phyloP scores from a whole-genome alignment of 2,329 filamentous ascomycete genomes.

The Colletotrichum australisinense region DNA sequence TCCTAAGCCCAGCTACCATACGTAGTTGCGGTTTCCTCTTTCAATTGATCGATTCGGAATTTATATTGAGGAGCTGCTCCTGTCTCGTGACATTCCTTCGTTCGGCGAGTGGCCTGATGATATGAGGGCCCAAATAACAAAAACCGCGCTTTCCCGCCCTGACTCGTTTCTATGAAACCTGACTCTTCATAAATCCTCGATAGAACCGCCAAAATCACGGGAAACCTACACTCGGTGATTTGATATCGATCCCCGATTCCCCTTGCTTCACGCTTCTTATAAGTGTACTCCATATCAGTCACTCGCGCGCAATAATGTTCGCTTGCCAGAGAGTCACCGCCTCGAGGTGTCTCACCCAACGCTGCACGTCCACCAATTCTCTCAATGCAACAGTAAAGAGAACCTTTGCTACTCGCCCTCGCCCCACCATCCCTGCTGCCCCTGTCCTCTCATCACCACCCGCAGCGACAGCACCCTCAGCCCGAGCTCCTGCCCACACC shows the following conservation, averaged over 20 bases:
- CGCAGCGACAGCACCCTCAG: not conserved
- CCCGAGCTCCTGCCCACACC: not conserved
- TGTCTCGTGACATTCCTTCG: not conserved
- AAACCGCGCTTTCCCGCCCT: not conserved
- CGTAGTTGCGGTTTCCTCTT: constrained; percentile 19
- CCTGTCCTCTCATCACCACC: constrained; percentile 5
- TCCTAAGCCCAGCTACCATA: constrained; percentile 7
- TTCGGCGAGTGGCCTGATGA: constrained; percentile 17
- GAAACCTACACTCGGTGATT: not conserved
- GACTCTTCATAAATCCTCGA: not conserved
- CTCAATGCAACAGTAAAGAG: constrained; percentile 23
- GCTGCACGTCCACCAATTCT: constrained; percentile 7
- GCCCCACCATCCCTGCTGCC: constrained; percentile 28
- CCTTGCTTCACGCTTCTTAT: not conserved
- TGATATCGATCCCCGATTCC: not conserved
- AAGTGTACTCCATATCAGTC: not conserved
- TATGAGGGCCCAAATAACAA: not conserved
- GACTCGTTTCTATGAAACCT: not conserved
- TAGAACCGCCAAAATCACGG: not conserved
- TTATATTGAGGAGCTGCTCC: not conserved
- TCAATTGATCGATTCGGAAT: constrained; percentile 19
- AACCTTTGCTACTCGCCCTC: constrained; percentile 23
- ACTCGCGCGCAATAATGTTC: not conserved
- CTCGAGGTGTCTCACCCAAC: constrained; percentile 25
- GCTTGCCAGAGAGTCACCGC: constrained; percentile 16